A percentile compares a stretch with the other conserved stretches of the same genome.
phyloP scores from a whole-genome alignment of 352 stramenopile genomes.

The Pythium chondricola region DNA sequence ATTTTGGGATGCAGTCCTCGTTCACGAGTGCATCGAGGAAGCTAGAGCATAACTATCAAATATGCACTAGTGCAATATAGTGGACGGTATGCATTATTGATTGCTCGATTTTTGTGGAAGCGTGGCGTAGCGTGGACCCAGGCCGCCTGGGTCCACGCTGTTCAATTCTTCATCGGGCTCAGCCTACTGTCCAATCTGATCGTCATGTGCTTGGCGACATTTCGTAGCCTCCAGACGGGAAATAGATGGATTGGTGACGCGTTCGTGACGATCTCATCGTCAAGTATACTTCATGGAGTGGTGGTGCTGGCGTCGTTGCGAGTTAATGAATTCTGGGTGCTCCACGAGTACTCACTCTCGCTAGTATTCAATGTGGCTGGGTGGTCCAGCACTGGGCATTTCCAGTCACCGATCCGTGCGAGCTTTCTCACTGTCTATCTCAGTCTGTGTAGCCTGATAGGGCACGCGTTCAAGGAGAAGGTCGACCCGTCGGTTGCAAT shows the following conservation, averaged over 20 bases:
- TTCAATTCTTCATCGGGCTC: constrained; percentile 19
- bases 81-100: no score
- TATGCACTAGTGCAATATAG: no score
- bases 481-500: constrained; percentile 22
- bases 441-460: constrained; percentile 11
- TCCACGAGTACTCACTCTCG: no score
- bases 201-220: constrained; percentile 12
- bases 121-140: no score
- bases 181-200: constrained; percentile 9
- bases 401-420: constrained; percentile 2
- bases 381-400: neutral
- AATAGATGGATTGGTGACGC: constrained; percentile 18
- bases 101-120: no score
- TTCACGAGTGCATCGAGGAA: neutral
- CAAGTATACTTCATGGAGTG: neutral
- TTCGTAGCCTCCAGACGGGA: constrained; percentile 4
- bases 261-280: constrained; percentile 11
- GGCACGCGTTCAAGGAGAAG: constrained; percentile 10
- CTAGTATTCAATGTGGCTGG: constrained; percentile 8
- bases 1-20: neutral
- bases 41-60: no score
- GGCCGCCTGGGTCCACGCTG: constrained; percentile 21
- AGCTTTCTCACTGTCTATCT: constrained; percentile 23
- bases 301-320: constrained; percentile 10
- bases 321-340: constrained; percentile 18